Evolutionary conservation across 139 green algal genomes (phyloP), one percentile per base, ranked within the genome.

Genomic region (Medakamo hakoo): DNA sequence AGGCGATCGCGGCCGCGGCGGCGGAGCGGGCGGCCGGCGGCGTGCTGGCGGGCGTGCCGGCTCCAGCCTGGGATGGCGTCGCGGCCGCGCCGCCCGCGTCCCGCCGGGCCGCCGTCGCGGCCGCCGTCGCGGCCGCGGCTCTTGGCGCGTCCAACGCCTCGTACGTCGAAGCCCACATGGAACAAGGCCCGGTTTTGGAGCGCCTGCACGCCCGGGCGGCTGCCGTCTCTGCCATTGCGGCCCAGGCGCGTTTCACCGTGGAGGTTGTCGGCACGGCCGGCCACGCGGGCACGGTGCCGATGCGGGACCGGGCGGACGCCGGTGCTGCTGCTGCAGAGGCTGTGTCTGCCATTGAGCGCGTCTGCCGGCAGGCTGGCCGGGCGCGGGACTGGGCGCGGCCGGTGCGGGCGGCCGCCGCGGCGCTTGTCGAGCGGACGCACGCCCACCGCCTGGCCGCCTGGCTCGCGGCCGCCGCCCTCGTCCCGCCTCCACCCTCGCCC

Each of bases 91-190:
- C n/a, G n/a, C n/a, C n/a, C n/a, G n/a, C n/a, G n/a, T n/a, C n/a
- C n/a, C n/a, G n/a, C n/a, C n/a, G n/a, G n/a, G n/a, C n/a, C n/a
- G n/a, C n/a, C 16, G 48, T 16, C 48, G 48, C 48, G 18, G 48
- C 18, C 48, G 48, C 48, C 48, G 48, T 16, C 48, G 48, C 48
- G 18, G 48, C 18, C 48, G 48, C 48, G 18, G 18, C 16, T 56
- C 48, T 16, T 56, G 48, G 19, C 48, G 19, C 48, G 16, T n/a
- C n/a, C n/a, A n/a, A n/a, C n/a, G n/a, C n/a, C n/a, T 64, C 78
- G 30, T 97, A 96, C 63, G 71, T 97, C 25, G 88, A 97, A 74
- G 77, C 95, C 4, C 90, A 97, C 81, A 87, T 96, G 48, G 90
- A 97, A 71, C 90, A 97, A 68, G 91, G 91, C 3, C 89, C 89